A percentile compares a stretch with the other conserved stretches of the same genome.
Conservation (phyloP, 805 yeast genomes). For the Nakazawaea siamensis region DNA sequence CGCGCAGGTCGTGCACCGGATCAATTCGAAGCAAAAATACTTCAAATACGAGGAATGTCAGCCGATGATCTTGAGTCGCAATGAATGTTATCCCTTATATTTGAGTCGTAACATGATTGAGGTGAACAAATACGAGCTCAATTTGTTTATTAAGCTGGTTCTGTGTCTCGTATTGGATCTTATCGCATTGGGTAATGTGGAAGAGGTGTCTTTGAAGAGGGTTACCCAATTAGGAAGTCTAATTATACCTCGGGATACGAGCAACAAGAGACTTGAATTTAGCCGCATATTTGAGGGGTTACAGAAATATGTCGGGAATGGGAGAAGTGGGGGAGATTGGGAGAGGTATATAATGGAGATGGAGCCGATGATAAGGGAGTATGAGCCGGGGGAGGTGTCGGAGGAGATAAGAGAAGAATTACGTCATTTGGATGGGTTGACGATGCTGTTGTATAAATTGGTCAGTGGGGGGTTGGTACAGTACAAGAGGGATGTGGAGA, state of each 20-base stretch:
- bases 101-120: conserved; percentile 12
- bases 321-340: too few relatives aligned
- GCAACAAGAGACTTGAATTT: too few relatives aligned
- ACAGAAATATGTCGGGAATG: too few relatives aligned
- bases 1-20: conserved; percentile 1
- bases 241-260: too few relatives aligned
- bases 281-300: too few relatives aligned
- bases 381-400: too few relatives aligned
- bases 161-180: conserved; percentile 16
- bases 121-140: conserved; percentile 13
- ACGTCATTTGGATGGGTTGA: background rate
- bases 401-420: background rate
- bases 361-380: too few relatives aligned
- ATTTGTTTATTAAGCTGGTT: conserved; percentile 13
- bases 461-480: background rate
- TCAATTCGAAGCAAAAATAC: conserved; percentile 4
- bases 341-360: too few relatives aligned
- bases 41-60: conserved; percentile 8
- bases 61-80: conserved; percentile 8
- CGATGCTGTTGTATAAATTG: background rate
- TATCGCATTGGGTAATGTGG: too few relatives aligned
- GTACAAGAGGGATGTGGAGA: conserved; percentile 4
- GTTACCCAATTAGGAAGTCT: too few relatives aligned
- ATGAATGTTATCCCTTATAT: conserved; percentile 10
- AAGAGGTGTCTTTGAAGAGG: too few relatives aligned